Evolutionary conservation across 257 asterid species (phyloP), one percentile per base, ranked within the genome.

Genomic region (Misopates orontium): DNA sequence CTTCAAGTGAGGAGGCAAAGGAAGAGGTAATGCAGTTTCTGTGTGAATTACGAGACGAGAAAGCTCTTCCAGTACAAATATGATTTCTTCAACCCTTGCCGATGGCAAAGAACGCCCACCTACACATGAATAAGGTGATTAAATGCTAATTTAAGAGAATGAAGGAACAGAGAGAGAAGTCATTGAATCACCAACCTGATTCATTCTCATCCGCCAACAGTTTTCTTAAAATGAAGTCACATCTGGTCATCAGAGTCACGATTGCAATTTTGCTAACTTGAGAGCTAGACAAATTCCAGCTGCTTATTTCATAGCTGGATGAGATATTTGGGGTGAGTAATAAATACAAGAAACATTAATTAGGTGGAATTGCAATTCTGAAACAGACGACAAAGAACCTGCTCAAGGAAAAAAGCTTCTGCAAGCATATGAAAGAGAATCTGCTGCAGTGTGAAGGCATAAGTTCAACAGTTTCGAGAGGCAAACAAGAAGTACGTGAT

Each of bases 371-470:
- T 53, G 47, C 57, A 70, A 28, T 28, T 28, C 36, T 28, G 40
- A 63, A 13, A 68, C 8, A 22, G 41, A 15, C 42, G 47, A 52
- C 7, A 28, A 61, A 41, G 64, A 67, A 94, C 99, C 95, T 78
- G 97, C 91, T 77, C 80, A 94, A 81, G 72, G 86, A 85, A 76
- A 94, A 94, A 74, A 94, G 73, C 80, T 88, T 90, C 80, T 90
- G 89, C 86, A 94, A 82, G 82, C 99, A 94, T 77, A 85, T 81
- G 85, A 94, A 79, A 56, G 99, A 94, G 84, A 94, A 94, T 72
- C 83, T 92, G 89, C 97, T 90, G 82, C 99, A 93, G 80, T 93
- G 95, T 55, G 92, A 71, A 76, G 99, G 97, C 96, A 93, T 86
- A 69, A 90, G 90, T 79, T 86, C 96, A 56, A 90, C 99, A 59